Base-by-base conservation (phyloP, 192 early-diverging fungal species). In the Thoreauomyces humboldtii region DNA sequence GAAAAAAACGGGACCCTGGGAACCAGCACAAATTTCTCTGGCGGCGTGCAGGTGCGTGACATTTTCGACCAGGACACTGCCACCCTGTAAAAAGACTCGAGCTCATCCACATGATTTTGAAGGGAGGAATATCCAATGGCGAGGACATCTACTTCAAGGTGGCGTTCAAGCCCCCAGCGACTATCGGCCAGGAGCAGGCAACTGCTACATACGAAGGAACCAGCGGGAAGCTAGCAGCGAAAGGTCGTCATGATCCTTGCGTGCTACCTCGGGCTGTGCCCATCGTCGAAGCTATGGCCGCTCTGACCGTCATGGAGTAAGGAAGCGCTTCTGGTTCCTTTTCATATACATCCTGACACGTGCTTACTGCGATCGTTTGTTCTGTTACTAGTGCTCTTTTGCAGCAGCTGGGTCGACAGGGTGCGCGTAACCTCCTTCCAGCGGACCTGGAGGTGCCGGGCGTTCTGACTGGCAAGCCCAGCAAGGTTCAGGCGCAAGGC, bases 241-340 rank as follows among this genome's bases (percentile, higher is more conserved):
- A 95, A 34, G 96, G 96, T 35, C 79, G 96, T 32, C 96, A 99
- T 73, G 96, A 99, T 69, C 96, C 96, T 21, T 99, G 91, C 50
- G 96, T 99, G 5, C 87, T 98, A 24, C 93, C 96, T 15, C 78
- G 96, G 21, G 96, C 96, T 7, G 91, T 92, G 31, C 96, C 96
- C 17, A 99, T 99, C 68, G 96, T 99, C 46, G 96, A 98, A 75
- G 78, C 94, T 14, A 99, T 99, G 96, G 89, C 96, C 2, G 85
- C 92, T 0, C 66, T 98, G 27, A 89, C 89, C 24, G 75, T 99
- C 29, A 98, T 99, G 91, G 96, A 99, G 83, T 74, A 74, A 78
- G 76, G 73, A 0, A 0, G 21, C 7, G 32, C 25, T 46, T 46
- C 44, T 7, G 14, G 14, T 58, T 21, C n/a, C 19, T 4, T 51